These are phyloP conservation scores for Trichosporon inkin DNA, from an alignment of 1,284 basidiomycete genomes.

Conservation along the genomic window DNA sequence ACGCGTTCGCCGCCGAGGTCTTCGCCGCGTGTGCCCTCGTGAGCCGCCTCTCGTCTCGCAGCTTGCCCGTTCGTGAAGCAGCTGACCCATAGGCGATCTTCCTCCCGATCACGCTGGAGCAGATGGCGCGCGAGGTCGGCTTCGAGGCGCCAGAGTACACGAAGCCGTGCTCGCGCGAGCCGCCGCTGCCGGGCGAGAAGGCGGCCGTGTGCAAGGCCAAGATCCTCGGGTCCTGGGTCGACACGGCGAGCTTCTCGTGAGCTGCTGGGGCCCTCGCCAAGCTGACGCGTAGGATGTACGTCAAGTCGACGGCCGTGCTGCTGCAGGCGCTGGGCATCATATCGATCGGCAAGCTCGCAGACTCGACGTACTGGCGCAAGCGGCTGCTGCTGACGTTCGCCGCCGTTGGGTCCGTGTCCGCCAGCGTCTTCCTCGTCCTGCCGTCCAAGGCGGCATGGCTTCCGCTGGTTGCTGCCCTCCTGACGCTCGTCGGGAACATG, in stretches of 20 bases:
- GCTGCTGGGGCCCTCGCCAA: conserved; percentile 24
- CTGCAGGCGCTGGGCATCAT: conserved; percentile 84
- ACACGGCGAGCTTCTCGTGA: conserved; percentile 80
- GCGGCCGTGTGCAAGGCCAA: conserved; percentile 37
- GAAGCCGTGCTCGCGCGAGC: conserved; percentile 27
- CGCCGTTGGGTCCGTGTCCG: conserved; percentile 61
- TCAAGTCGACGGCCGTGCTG: conserved; percentile 76
- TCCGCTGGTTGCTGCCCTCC: conserved; percentile 60
- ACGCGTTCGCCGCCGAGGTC: conserved; percentile 48
- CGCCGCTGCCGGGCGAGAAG: conserved; percentile 13
- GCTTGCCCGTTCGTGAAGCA: background rate
- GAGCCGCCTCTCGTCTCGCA: conserved; percentile 7
- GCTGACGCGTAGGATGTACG: conserved; percentile 62
- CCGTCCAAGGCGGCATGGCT: conserved; percentile 63
- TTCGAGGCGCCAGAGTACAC: conserved; percentile 36
- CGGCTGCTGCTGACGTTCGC: conserved; percentile 71
- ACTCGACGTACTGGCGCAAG: conserved; percentile 74
- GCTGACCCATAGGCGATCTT: conserved; percentile 41
- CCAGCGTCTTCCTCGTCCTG: conserved; percentile 66
- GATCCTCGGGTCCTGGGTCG: conserved; percentile 64
- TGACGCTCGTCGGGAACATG: conserved; percentile 72
- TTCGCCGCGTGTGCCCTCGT: conserved; percentile 44
- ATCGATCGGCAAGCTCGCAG: conserved; percentile 80
- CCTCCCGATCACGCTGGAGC: conserved; percentile 48
- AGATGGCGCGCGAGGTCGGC: conserved; percentile 46